phyloP scores from a whole-genome alignment of 306 rosid species.

The Alnus rubra region DNA sequence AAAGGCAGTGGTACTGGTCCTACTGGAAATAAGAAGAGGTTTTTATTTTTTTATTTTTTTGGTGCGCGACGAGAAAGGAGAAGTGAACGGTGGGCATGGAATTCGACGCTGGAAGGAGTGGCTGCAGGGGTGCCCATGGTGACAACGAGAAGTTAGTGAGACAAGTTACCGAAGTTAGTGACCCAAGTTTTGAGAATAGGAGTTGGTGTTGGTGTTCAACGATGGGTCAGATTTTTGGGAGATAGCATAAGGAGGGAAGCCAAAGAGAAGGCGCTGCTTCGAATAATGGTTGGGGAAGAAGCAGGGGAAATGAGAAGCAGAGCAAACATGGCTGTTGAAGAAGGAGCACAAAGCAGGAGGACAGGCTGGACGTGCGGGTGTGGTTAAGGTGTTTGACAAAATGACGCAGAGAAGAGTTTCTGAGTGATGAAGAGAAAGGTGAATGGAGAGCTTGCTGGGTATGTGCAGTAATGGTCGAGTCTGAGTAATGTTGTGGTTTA shows the following conservation, averaged over 20 bases:
- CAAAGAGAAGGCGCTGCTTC: slow-evolving; percentile 13
- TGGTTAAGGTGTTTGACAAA: too few relatives aligned
- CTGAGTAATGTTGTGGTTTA: too few relatives aligned
- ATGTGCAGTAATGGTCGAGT: too few relatives aligned
- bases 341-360: background rate
- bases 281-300: slow-evolving; percentile 19
- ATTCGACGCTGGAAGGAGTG: slow-evolving; percentile 35
- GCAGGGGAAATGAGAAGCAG: slow-evolving; percentile 26
- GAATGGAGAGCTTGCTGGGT: too few relatives aligned
- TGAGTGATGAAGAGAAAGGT: too few relatives aligned
- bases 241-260: slow-evolving; percentile 6
- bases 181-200: slow-evolving; percentile 35
- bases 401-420: too few relatives aligned
- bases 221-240: background rate
- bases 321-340: slow-evolving; percentile 17
- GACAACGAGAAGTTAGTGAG: slow-evolving; percentile 43
- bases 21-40: too few relatives aligned
- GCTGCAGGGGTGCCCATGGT: slow-evolving; percentile 35
- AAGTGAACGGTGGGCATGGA: slow-evolving; percentile 37
- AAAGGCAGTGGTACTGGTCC: too few relatives aligned
- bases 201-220: slow-evolving; percentile 8
- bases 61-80: too few relatives aligned
- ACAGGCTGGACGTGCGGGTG: too few relatives aligned
- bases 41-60: too few relatives aligned
- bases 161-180: slow-evolving; percentile 33